Evolutionary conservation across 352 stramenopile species (phyloP), one percentile per base, ranked within the genome.

Genomic region (Pythium rhizo-oryzae): DNA sequence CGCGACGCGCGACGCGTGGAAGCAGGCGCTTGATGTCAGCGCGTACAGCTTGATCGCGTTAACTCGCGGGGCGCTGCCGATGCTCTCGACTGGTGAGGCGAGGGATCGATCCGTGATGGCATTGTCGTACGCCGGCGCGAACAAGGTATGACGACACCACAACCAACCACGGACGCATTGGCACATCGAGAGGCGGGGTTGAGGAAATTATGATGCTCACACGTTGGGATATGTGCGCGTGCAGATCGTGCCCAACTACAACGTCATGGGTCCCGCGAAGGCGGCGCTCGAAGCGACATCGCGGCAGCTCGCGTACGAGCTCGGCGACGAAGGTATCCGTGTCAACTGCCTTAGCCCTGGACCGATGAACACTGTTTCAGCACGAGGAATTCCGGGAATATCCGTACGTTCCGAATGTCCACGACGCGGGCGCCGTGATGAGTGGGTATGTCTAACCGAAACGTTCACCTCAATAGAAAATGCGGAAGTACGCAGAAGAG

Each of bases 221-320:
- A 1, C 0, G 8, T 63, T 30, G 5, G 37, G 11, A 1, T 56
- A 25, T 6, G 6, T 61, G 24, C 51, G 9, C 51, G 9, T 52
- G 28, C 61, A 90, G 68, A 89, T 96, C 41, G 82, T 98, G 44
- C 91, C 88, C 15, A 92, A 85, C 54, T 98, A 98, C 78, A 94
- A 96, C 65, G 75, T 94, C 19, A 98, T 98, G 93, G 93, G 93
- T 7, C 91, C 91, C 7, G 91, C 89, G 19, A 98, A 98, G 65
- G 93, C 91, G 35, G 87, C 89, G 9, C 78, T 98, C 8, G 93
- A 98, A 65, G 85, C 88, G 8, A 90, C 84, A 16, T 76, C 91
- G 23, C 77, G 92, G 28, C 87, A 92, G 35, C 72, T 98, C 5
- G 93, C 93, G 23, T 78, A 84, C 35, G 93, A 98, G 47, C 74